These are phyloP conservation scores for Fusarium ramigenum DNA, from an alignment of 2,329 filamentous ascomycete genomes.

Conservation along the genomic window DNA sequence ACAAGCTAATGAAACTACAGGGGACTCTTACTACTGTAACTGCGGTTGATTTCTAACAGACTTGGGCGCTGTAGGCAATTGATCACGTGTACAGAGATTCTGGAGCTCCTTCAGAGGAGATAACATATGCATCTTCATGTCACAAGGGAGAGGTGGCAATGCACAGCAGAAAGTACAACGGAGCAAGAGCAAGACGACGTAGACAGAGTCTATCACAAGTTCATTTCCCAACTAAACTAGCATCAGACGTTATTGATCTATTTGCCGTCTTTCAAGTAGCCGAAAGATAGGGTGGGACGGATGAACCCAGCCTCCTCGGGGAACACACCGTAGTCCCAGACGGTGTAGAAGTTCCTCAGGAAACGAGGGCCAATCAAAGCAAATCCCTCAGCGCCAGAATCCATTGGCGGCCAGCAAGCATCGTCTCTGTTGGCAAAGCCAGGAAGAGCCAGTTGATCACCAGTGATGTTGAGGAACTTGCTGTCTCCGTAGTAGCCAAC, in stretches of 20 bases:
- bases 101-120: fast-evolving
- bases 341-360: constrained; percentile 47
- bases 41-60: fast-evolving
- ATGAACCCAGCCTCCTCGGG: not conserved
- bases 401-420: constrained; percentile 50
- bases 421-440: constrained; percentile 48
- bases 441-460: constrained; percentile 45
- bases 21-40: not conserved
- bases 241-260: not conserved
- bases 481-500: constrained; percentile 34
- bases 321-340: constrained; percentile 45
- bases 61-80: fast-evolving
- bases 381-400: constrained; percentile 35
- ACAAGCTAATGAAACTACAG: not conserved
- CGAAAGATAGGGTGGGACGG: constrained; percentile 33
- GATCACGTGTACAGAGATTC: not conserved
- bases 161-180: fast-evolving
- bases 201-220: fast-evolving
- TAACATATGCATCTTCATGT: fast-evolving
- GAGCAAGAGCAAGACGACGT: not conserved
- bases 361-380: constrained; percentile 45
- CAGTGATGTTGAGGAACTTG: constrained; percentile 44
- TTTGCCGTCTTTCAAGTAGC: constrained; percentile 31
- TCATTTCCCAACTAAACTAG: not conserved
- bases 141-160: fast-evolving